Percentiles rank a stretch among this genome's conserved stretches.
These are phyloP conservation scores for Cadophora gregata DNA, from an alignment of 2,329 filamentous ascomycete species.

Conservation along the genomic window DNA sequence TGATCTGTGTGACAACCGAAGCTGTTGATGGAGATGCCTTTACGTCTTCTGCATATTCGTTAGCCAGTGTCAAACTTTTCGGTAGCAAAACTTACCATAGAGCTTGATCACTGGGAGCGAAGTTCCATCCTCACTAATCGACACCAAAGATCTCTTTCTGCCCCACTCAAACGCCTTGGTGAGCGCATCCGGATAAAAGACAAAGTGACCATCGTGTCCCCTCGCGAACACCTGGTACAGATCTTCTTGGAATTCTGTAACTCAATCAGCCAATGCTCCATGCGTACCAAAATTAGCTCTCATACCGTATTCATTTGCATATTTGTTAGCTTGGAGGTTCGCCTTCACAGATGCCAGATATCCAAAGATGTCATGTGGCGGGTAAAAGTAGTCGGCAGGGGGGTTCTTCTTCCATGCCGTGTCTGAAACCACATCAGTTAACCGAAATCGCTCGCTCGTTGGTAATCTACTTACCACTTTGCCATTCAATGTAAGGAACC, in stretches of 20 bases:
- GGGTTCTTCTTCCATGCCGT: slow-evolving; percentile 53
- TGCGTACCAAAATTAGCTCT: neutral
- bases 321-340: slow-evolving; percentile 51
- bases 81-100: slow-evolving; percentile 46
- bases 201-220: slow-evolving; percentile 70
- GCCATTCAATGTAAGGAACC: slow-evolving; percentile 42
- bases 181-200: slow-evolving; percentile 59
- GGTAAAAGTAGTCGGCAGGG: slow-evolving; percentile 56
- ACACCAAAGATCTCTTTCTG: slow-evolving; percentile 58
- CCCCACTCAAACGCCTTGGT: slow-evolving; percentile 57
- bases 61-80: neutral
- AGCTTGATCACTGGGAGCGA: slow-evolving; percentile 63
- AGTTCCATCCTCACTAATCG: slow-evolving; percentile 64
- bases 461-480: slow-evolving; percentile 36
- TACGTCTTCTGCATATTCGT: slow-evolving; percentile 48
- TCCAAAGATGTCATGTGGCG: slow-evolving; percentile 54
- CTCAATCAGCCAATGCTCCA: slow-evolving; percentile 1
- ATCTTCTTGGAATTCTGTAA: slow-evolving; percentile 45
- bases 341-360: slow-evolving; percentile 52
- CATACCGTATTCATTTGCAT: slow-evolving; percentile 54
- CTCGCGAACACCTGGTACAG: slow-evolving; percentile 58
- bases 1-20: slow-evolving; percentile 60
- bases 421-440: slow-evolving; percentile 34
- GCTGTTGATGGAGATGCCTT: slow-evolving; percentile 48
- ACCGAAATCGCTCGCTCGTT: neutral